Base-by-base conservation (phyloP, 176 grass and related monocot genomes). In the Musa itinerans region DNA sequence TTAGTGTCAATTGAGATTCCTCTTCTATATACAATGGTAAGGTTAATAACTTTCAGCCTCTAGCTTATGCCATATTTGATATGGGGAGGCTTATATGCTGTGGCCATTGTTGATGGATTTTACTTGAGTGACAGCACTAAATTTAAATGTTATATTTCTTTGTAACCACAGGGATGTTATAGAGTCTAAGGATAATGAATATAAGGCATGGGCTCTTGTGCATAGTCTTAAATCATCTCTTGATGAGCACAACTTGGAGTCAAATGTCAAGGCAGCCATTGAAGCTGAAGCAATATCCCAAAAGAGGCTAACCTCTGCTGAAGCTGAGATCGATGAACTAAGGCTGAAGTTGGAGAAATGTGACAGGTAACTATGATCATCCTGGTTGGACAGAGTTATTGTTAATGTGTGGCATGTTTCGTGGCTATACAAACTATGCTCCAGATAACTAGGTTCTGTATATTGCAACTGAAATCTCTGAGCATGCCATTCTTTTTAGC, bases 231-330 rank as follows among this genome's bases (percentile, higher is more conserved):
- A 88, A 95, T 82, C 58, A 64, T 95, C 87, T 81, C 91, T 95
- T 74, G 87, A 92, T 89, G 96, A 92, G 69, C 86, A 81, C 79
- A 99, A 85, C 72, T 85, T 99, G 76, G 96, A 99, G 79, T 79
- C 79, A 52, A 83, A 85, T 81, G 96, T 99, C 80, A 99, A 92
- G 79, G 85, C 77, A 69, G 96, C 89, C 68, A 99, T 89, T 86
- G 91, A 99, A 95, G 86, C 86, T 81, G 96, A 99, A 83, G 91
- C 96, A 76, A 75, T 82, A 74, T 95, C 96, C 72, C 96, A 99
- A 83, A 89, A 92, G 83, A 88, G 77, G 71, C 72, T 99, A 81
- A 87, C 85, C 49, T 77, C 81, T 75, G 86, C 91, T 78, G 96
- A 99, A 92, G 96, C 91, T 84, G 83, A 99, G 71, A 99, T 99